Percentiles rank a stretch among this genome's conserved stretches.
Evolutionary conservation across 2,329 filamentous ascomycete species (phyloP).

Genomic region (Cercospora berteroae): DNA sequence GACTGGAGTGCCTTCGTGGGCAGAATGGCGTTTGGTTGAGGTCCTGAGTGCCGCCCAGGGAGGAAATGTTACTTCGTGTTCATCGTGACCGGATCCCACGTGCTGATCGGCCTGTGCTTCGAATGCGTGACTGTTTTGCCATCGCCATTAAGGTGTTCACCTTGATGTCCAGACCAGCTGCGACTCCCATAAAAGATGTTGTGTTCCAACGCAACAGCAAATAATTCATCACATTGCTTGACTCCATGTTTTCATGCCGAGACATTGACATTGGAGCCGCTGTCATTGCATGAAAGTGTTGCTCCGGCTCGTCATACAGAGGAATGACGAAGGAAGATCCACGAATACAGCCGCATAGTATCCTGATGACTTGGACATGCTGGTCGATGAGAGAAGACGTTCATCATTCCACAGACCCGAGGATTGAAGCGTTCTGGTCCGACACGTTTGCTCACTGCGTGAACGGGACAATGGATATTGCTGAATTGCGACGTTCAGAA

Average conservation of each 20-base stretch:
- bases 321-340: background rate
- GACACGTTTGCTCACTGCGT: background rate
- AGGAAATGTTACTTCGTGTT: background rate
- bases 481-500: slow-evolving; percentile 6
- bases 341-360: background rate
- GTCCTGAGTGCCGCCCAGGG: background rate
- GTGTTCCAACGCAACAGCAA: background rate
- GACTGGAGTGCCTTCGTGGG: background rate
- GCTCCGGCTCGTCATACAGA: background rate
- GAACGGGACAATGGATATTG: background rate
- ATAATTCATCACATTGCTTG: background rate
- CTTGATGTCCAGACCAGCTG: slow-evolving; percentile 10
- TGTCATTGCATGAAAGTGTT: background rate
- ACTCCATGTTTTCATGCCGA: background rate
- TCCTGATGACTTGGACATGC: background rate
- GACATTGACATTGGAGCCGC: background rate
- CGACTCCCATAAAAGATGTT: background rate
- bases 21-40: too few species aligned
- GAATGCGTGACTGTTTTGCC: background rate
- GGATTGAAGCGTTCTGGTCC: background rate
- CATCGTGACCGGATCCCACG: background rate
- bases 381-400: background rate
- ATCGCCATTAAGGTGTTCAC: slow-evolving; percentile 14
- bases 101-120: background rate
- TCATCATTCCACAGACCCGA: background rate